Evolutionary conservation across 371 early-diverging fungal genomes (phyloP), one percentile per base, ranked within the genome.

Genomic region (Furculomyces boomerangus): DNA sequence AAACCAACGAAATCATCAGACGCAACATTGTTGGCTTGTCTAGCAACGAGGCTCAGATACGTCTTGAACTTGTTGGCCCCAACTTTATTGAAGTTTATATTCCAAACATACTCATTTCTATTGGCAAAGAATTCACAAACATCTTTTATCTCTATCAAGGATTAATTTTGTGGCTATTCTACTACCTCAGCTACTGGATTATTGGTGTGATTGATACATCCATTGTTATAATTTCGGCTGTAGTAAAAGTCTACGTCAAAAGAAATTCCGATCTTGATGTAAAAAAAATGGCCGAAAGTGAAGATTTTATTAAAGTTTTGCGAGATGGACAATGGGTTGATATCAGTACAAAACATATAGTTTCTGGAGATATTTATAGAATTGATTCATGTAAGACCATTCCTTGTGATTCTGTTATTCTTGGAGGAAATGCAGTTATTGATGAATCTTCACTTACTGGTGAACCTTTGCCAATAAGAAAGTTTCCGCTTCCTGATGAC

Each of bases 111-210:
- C 32, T 56, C 26, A 54, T 60, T 54, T 83, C 79, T 5, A 49
- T 81, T 28, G 60, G 65, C 31, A 75, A 73, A 50, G 87, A 85
- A 64, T 81, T 84, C 56, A 62, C 75, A 3, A 73, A 77, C 10
- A 76, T 82, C 62, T 86, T 88, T 55, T 88, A 88, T 60, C 70
- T 84, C 28, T 88, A 84, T 58, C 86, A 88, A 62, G 66, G 82
- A 39, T 74, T 80, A 57, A 70, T 71, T n/a, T 72, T 88, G 43
- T 78, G 79, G 78, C 71, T 82, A 14, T 86, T 81, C 62, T 80
- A 79, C 65, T 79, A 80, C 65, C 74, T 78, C 59, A 75, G 72
- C 41, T 84, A 83, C 67, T 87, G 76, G 72, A 70, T 75, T 57
- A 83, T 87, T 48, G 87, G 80, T 56, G 54, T 84, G 14, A 83